A percentile compares a stretch with the other conserved stretches of the same genome.
Conservation (phyloP, 2,329 filamentous ascomycete species). For the Canariomyces notabilis region DNA sequence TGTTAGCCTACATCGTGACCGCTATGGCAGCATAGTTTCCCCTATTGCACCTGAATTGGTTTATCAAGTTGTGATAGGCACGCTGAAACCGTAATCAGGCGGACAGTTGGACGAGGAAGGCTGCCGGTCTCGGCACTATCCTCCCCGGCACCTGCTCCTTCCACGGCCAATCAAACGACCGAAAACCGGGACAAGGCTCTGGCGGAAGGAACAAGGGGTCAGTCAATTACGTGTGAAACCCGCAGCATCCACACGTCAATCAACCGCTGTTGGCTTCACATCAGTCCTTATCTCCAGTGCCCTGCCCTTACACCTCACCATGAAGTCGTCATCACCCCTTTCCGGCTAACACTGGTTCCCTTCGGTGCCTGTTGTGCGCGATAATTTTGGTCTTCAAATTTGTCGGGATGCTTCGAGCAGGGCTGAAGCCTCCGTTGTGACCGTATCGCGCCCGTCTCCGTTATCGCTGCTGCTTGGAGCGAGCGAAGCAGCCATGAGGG, state of each 20-base stretch:
- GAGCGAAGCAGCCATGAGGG: slow-evolving; percentile 31
- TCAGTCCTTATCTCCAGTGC: too few species aligned
- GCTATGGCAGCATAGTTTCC: too few species aligned
- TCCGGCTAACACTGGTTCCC: neutral
- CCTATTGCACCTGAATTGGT: too few species aligned
- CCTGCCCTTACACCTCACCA: neutral
- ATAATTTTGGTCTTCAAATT: neutral
- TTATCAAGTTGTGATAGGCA: too few species aligned
- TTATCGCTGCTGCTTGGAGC: slow-evolving; percentile 6
- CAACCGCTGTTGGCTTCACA: too few species aligned
- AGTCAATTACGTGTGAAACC: slow-evolving; percentile 4
- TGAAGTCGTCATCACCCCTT: neutral
- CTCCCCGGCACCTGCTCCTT: neutral
- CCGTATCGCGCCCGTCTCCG: slow-evolving; percentile 1
- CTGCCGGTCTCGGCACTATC: too few species aligned
- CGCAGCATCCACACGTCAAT: neutral
- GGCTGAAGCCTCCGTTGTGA: slow-evolving; percentile 6
- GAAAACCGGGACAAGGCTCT: neutral
- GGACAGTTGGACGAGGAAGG: neutral
- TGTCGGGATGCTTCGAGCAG: slow-evolving; percentile 17
- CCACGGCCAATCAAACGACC: slow-evolving; percentile 1
- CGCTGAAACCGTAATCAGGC: neutral
- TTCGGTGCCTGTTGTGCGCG: neutral
- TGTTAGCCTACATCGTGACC: too few species aligned
- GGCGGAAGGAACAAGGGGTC: slow-evolving; percentile 2